A percentile compares a stretch with the other conserved stretches of the same genome.
These are phyloP conservation scores for Trichocladium antarcticum DNA, from an alignment of 495 filamentous ascomycete species.

Conservation along the genomic window DNA sequence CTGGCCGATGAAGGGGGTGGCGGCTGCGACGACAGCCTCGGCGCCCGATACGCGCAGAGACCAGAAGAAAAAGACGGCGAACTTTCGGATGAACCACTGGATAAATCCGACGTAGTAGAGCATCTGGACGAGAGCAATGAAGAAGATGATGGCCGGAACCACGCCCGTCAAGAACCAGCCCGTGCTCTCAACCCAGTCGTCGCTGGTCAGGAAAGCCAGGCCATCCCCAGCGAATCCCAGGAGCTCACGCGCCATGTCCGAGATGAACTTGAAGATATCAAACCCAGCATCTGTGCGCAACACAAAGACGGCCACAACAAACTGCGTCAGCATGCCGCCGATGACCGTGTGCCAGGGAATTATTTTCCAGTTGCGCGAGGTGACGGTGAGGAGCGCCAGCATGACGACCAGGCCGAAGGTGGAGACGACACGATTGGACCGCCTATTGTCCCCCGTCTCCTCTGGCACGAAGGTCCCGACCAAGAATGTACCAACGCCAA, in stretches of 20 bases:
- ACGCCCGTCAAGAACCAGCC: slow-evolving; percentile 63
- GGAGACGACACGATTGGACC: slow-evolving; percentile 66
- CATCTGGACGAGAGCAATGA: slow-evolving; percentile 75
- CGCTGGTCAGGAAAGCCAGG: slow-evolving; percentile 57
- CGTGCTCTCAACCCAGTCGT: slow-evolving; percentile 25
- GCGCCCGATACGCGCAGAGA: slow-evolving; percentile 79
- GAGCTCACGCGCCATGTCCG: slow-evolving; percentile 53
- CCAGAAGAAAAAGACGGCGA: slow-evolving; percentile 88
- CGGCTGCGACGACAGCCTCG: slow-evolving; percentile 82
- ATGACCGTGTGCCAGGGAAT: slow-evolving; percentile 83
- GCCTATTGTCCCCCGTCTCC: slow-evolving; percentile 62
- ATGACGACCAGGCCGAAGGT: slow-evolving; percentile 71
- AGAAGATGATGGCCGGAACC: slow-evolving; percentile 82
- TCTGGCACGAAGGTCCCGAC: slow-evolving; percentile 62
- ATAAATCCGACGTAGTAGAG: slow-evolving; percentile 65
- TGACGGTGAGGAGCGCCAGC: slow-evolving; percentile 51
- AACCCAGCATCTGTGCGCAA: slow-evolving; percentile 62
- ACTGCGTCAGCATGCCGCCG: slow-evolving; percentile 73
- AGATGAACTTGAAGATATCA: slow-evolving; percentile 85
- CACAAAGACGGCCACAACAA: slow-evolving; percentile 79
- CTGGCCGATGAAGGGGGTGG: slow-evolving; percentile 90
- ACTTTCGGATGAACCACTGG: slow-evolving; percentile 80
- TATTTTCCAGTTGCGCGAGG: slow-evolving; percentile 58
- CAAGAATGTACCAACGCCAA: slow-evolving; percentile 58
- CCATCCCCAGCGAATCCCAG: slow-evolving; percentile 63